Percentiles rank a stretch among this genome's conserved stretches.
Conservation (phyloP, 176 grass and related monocot species). For the Oryza rufipogon region DNA sequence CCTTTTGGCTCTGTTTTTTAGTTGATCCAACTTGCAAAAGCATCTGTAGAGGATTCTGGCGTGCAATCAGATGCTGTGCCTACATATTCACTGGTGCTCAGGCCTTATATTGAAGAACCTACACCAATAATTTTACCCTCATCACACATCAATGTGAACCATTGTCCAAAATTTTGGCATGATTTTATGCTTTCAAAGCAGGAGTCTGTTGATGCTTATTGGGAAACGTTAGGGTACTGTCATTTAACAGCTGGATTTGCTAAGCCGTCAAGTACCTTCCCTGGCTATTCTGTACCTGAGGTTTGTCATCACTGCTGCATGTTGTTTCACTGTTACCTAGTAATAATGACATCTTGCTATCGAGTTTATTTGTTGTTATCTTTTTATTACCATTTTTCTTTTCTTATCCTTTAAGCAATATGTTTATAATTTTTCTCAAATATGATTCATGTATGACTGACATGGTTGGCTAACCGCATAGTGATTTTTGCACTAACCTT, state of each 20-base stretch:
- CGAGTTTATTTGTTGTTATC: too few relatives aligned
- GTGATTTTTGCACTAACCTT: not conserved
- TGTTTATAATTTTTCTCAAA: not conserved
- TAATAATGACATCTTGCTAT: too few relatives aligned
- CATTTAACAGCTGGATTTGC: conserved; percentile 59
- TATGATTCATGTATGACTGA: not conserved
- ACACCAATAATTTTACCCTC: conserved; percentile 58
- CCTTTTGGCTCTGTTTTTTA: conserved; percentile 43
- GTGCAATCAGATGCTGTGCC: conserved; percentile 45
- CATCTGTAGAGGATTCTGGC: conserved; percentile 48
- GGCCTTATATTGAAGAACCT: conserved; percentile 96
- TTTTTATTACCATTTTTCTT: too few relatives aligned
- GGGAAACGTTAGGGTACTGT: conserved; percentile 93
- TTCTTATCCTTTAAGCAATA: too few relatives aligned
- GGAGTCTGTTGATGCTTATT: conserved; percentile 80
- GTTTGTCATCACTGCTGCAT: conserved; percentile 42
- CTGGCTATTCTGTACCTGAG: conserved; percentile 85
- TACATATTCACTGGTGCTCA: conserved; percentile 79
- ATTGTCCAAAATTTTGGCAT: conserved; percentile 64
- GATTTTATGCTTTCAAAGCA: conserved; percentile 83
- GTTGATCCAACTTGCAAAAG: conserved; percentile 69
- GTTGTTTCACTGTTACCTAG: conserved; percentile 7
- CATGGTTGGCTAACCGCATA: not conserved
- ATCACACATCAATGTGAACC: conserved; percentile 43
- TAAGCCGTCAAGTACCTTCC: conserved; percentile 71